These are phyloP conservation scores for Phytophthora tubulina DNA, from an alignment of 352 stramenopile genomes.

Conservation along the genomic window DNA sequence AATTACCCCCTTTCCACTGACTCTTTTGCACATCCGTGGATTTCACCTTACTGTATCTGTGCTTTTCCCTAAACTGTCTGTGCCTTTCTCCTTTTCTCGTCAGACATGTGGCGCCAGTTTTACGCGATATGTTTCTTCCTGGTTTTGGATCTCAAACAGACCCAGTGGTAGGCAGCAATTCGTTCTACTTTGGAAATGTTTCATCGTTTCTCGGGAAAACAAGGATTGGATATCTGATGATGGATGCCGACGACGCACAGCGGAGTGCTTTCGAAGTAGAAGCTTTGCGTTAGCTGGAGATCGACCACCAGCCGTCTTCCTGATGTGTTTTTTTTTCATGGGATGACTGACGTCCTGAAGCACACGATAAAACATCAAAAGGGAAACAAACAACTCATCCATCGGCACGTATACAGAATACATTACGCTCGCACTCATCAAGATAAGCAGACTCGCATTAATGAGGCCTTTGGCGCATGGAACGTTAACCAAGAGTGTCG, in stretches of 20 bases:
- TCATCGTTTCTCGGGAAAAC: neutral
- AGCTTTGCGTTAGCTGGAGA: neutral
- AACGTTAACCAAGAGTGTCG: neutral
- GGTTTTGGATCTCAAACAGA: neutral
- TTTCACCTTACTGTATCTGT: too few species aligned
- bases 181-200: neutral
- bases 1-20: too few species aligned
- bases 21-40: too few species aligned
- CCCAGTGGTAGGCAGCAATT: neutral
- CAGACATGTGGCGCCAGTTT: neutral
- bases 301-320: constrained; percentile 6
- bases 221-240: constrained; percentile 14
- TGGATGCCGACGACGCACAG: constrained; percentile 13
- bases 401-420: constrained; percentile 1
- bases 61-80: too few species aligned
- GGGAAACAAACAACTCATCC: constrained; percentile 1
- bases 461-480: neutral
- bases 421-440: neutral
- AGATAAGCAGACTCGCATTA: neutral
- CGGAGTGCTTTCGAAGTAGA: neutral
- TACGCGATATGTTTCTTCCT: neutral
- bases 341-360: constrained; percentile 1
- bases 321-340: constrained; percentile 4
- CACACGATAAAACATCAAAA: neutral
- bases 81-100: too few species aligned